Evolutionary conservation across 2,329 filamentous ascomycete genomes (phyloP), one percentile per base, ranked within the genome.

Genomic region (Diatrype stigma): DNA sequence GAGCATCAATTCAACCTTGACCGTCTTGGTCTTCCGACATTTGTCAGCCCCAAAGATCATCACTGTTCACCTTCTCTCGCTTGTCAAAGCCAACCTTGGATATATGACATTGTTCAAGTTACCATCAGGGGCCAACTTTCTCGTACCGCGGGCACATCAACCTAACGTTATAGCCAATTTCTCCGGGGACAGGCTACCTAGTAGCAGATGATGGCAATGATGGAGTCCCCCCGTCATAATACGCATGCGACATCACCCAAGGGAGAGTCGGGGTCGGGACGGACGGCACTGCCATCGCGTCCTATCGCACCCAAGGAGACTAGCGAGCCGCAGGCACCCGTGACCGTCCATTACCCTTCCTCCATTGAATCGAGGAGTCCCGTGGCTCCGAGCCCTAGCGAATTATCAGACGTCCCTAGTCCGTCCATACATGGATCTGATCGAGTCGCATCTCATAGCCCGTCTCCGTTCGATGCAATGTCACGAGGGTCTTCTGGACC

Each of bases 361-460:
- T 60, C 60, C 10, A 30, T 58, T 42, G 58, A 52, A 12, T 63
- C 63, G 12, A 58, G 56, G 48, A 66, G 63, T 51, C 61, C 61
- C 26, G 54, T 60, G 32, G 55, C 56, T 17, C 60, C 56, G 46
- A 64, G 62, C 40, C 55, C 57, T 23, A 59, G 55, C 47, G 54
- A 58, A 46, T 61, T 59, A 38, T 64, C 62, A 47, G 63, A 61
- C 32, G 56, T 49, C 14, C 62, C 56, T 17, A 64, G 62, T 48
- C 63, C 63, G 22, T 62, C 63, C 12, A 54, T 61, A 46, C 59
- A 63, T 17, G 63, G 60, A 48, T 66, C 62, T 19, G 63, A 66
- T 16, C 56, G 63, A 49, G 48, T 61, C 10, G 52, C 57, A 50
- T 65, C 63, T 7, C 63, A 65, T 47, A 66, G 63, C 44, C 63